phyloP scores from a whole-genome alignment of 2,329 filamentous ascomycete genomes.

The Dendrostoma leiphaemia region DNA sequence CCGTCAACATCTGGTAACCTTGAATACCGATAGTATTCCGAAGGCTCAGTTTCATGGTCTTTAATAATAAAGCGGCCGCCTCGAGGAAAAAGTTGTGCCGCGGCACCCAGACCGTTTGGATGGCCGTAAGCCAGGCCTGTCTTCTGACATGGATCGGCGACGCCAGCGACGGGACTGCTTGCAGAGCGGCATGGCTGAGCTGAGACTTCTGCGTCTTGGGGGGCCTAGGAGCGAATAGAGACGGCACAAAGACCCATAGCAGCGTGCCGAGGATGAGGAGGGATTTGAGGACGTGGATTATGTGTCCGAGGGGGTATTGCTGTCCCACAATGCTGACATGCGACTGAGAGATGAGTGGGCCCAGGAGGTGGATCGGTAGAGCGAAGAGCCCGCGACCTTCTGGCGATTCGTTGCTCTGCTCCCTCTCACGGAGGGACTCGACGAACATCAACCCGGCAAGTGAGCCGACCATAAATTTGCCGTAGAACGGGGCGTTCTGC shows the following conservation, averaged over 20 bases:
- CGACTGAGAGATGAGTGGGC: conserved; percentile 43
- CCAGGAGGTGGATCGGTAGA: conserved; percentile 59
- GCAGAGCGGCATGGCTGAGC: conserved; percentile 32
- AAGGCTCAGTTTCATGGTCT: conserved; percentile 78
- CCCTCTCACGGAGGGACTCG: conserved; percentile 70
- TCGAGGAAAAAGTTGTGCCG: conserved; percentile 84
- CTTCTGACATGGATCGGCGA: conserved; percentile 83
- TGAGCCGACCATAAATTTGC: conserved; percentile 89
- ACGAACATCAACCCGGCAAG: conserved; percentile 89
- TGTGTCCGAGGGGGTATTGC: conserved; percentile 40
- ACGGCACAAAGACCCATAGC: conserved; percentile 55
- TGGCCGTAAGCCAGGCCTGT: conserved; percentile 88
- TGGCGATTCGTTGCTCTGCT: conserved; percentile 62
- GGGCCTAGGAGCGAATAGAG: conserved; percentile 52
- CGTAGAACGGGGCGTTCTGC: conserved; percentile 56
- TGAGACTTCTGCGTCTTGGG: conserved; percentile 47
- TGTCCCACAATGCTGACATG: conserved; percentile 56
- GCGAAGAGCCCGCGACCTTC: conserved; percentile 67
- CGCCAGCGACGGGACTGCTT: conserved; percentile 67
- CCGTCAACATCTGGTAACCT: conserved; percentile 75
- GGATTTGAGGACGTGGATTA: conserved; percentile 52
- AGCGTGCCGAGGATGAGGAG: conserved; percentile 51
- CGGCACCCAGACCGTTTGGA: conserved; percentile 90
- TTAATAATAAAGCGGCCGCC: conserved; percentile 74
- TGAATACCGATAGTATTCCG: conserved; percentile 75